Evolutionary conservation across 441 rosid species (phyloP), one percentile per base, ranked within the genome.

Genomic region (Hura crepitans): DNA sequence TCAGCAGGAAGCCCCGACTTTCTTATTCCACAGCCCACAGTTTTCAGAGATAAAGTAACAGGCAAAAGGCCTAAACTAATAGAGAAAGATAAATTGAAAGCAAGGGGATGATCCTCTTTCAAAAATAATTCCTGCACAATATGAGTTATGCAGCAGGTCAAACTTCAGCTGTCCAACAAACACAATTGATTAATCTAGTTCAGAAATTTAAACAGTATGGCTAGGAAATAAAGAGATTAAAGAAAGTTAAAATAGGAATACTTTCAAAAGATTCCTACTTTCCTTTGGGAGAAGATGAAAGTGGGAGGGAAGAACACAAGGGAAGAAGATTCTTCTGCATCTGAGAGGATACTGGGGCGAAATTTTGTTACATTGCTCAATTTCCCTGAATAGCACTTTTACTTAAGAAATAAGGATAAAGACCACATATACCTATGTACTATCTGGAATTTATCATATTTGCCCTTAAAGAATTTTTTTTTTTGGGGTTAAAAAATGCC

Each of bases 101-200:
- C 92, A 74, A 95, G 87, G 71, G 99, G 92, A 80, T 95, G 99
- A 83, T 92, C 90, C 87, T 95, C 99, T 77, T 83, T 80, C 83
- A 92, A 60, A 77, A 84, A 69, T 60, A 86, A 59, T 23, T 87
- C 93, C 97, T 95, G 89, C 75, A 83, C 55, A 75, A 67, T 55
- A 81, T 64, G 23, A 11, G 23, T 35, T 53, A 77, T 76, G 63
- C 74, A 63, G 62, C 71, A 62, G 54, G 25, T 70, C 70, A 72
- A 68, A 68, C 66, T 57, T 71, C 75, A 78, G 68, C 72, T 66
- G 65, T 68, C 77, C 71, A 66, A 67, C 28, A 47, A 43, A 62
- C 53, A 56, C 72, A 72, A 60, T 68, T 39, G 67, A 65, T 65
- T 55, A 55, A 73, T 18, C 22, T 68, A 68, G 35, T 63, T 17